Evolutionary conservation across 2,329 filamentous ascomycete species (phyloP).

Genomic region (Talaromyces marneffei): DNA sequence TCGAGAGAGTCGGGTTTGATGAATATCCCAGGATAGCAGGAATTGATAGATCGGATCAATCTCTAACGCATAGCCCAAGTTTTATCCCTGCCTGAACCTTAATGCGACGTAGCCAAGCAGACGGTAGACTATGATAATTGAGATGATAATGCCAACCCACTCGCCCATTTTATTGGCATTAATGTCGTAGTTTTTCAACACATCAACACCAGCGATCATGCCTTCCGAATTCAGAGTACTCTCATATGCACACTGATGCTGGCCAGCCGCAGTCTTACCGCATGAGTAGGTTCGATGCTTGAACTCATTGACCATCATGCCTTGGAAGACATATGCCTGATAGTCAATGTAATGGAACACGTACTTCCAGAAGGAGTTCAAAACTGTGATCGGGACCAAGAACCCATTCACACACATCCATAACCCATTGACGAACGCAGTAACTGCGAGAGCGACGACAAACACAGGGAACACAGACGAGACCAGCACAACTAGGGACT

Average conservation of each 20-base stretch:
- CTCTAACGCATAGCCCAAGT: not conserved
- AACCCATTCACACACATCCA: constrained; percentile 88
- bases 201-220: constrained; percentile 63
- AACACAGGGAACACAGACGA: constrained; percentile 68
- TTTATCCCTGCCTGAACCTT: not conserved
- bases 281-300: constrained; percentile 59
- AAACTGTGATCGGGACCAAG: constrained; percentile 63
- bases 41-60: not conserved
- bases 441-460: constrained; percentile 70
- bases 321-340: constrained; percentile 78
- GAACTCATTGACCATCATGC: constrained; percentile 93
- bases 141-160: constrained; percentile 72
- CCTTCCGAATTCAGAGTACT: constrained; percentile 43
- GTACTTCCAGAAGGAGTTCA: constrained; percentile 82
- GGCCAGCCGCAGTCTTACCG: constrained; percentile 43
- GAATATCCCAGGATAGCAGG: no score
- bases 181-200: constrained; percentile 61
- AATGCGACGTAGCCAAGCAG: constrained; percentile 50
- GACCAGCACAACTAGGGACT: constrained; percentile 73
- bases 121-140: constrained; percentile 68
- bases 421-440: constrained; percentile 78
- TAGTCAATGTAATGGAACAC: constrained; percentile 88
- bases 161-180: constrained; percentile 38
- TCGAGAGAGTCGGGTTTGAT: no score
- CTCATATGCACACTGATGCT: constrained; percentile 33